Percentiles rank a stretch among this genome's conserved stretches.
Conservation (phyloP, 179 eudicot species). For the Corrigiola litoralis region DNA sequence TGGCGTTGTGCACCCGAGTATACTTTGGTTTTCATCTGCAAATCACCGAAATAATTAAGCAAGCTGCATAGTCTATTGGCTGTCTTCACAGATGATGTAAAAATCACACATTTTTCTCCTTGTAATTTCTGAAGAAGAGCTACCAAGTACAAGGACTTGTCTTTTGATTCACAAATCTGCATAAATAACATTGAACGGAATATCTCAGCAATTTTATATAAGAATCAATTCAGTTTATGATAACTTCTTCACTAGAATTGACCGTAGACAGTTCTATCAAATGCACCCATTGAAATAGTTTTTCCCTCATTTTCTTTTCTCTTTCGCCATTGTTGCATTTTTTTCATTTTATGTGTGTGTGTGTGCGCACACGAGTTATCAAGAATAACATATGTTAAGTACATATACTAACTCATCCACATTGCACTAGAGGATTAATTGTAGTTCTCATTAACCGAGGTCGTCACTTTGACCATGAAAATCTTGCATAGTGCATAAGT, state of each 20-base stretch:
- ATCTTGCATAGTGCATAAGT: too few relatives aligned
- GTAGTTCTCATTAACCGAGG: too few relatives aligned
- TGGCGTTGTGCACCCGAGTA: constrained; percentile 88
- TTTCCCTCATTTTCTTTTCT: neutral
- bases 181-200: constrained; percentile 16
- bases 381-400: too few relatives aligned
- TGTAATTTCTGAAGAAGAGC: constrained; percentile 67
- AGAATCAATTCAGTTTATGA: neutral
- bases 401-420: too few relatives aligned
- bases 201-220: neutral
- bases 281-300: neutral
- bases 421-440: too few relatives aligned
- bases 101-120: constrained; percentile 85
- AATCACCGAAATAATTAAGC: constrained; percentile 62
- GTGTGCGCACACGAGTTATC: too few relatives aligned
- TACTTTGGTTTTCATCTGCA: constrained; percentile 67
- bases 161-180: constrained; percentile 76
- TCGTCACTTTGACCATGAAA: too few relatives aligned
- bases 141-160: constrained; percentile 74
- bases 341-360: neutral
- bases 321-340: too few relatives aligned
- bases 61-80: constrained; percentile 69
- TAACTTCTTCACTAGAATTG: neutral
- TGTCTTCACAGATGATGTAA: constrained; percentile 88
- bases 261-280: too few relatives aligned